Base-by-base conservation (phyloP, 805 yeast genomes). In the Starmerella ratchasimensis region DNA sequence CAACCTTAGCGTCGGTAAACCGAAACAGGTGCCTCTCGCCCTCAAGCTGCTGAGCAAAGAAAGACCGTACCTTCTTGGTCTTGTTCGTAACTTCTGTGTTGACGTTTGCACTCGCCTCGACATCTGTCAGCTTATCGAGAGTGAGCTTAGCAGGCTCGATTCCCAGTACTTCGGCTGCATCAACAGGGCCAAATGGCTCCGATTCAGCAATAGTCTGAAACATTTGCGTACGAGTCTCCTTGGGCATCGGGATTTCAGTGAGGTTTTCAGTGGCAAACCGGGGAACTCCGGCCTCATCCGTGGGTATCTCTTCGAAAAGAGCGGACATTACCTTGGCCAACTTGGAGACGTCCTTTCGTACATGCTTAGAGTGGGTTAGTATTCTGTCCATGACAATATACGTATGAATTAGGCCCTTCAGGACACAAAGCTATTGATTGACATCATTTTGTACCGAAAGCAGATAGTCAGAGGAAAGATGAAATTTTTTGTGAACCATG, bases 151-250 rank as follows among this genome's bases (percentile, higher is more conserved):
- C 96, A n/a, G 94, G 93, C 56, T 81, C 86, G 46, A 88, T 67
- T 30, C 70, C 84, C 46, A 82, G 72, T 28, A 79, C 71, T 40
- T 74, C 65, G 34, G 98, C 95, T 11, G 98, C 96, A 55, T 90
- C 97, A 5, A 84, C 69, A 4, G 96, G 94, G 5, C 95, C 95
- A 56, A 88, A 86, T 8, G 94, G 94, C 62, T 84, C 93, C 20
- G 84, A 76, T 61, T 88, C 98, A 8, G 94, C 88, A 56, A 88
- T 76, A 10, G 93, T 79, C 55, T 82, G 61, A 64, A 86, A 86
- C 47, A 88, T 68, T 46, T 93, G 82, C 46, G 74, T 74, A 45
- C 77, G 65, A 2, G 94, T 80, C 60, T 78, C 81, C 47, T 74
- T 70, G 23, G 94, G 94, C 36, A 80, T 74, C 24, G 95, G 95